Conservation (phyloP, 2,329 filamentous ascomycete species). For the Coccinonectria pachysandricola region DNA sequence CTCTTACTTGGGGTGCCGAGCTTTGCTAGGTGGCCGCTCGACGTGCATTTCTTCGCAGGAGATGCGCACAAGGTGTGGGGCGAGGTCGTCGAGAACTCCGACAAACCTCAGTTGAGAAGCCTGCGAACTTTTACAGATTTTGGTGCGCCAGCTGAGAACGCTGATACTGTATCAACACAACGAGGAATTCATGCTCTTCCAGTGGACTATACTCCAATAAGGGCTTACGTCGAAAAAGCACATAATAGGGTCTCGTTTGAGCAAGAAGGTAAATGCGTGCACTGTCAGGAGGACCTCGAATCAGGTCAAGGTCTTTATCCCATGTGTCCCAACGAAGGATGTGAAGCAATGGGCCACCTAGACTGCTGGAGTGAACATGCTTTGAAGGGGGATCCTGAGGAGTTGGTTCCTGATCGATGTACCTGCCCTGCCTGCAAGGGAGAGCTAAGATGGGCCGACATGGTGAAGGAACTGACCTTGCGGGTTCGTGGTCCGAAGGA, state of each 20-base stretch:
- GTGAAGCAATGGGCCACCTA: slow-evolving; percentile 48
- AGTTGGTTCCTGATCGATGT: slow-evolving; percentile 58
- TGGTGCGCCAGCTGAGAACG: slow-evolving; percentile 14
- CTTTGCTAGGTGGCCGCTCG: slow-evolving; percentile 75
- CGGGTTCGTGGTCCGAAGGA: slow-evolving; percentile 61
- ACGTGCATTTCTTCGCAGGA: slow-evolving; percentile 63
- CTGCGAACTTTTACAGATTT: slow-evolving; percentile 51
- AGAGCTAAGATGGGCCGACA: slow-evolving; percentile 57
- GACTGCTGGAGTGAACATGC: slow-evolving; percentile 49
- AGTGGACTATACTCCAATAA: slow-evolving; percentile 44
- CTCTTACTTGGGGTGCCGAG: slow-evolving; percentile 68
- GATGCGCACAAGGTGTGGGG: slow-evolving; percentile 64
- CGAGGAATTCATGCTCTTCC: slow-evolving; percentile 45
- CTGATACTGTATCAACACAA: slow-evolving; percentile 5
- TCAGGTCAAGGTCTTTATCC: slow-evolving; percentile 42
- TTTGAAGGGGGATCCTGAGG: slow-evolving; percentile 27
- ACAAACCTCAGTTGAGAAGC: slow-evolving; percentile 34
- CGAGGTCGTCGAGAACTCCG: slow-evolving; percentile 40
- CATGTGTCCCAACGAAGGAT: slow-evolving; percentile 43
- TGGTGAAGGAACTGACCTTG: slow-evolving; percentile 75
- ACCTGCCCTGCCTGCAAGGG: slow-evolving; percentile 60
- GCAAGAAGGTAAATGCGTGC: slow-evolving; percentile 42
- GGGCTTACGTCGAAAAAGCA: slow-evolving; percentile 44
- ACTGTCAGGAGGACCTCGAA: slow-evolving; percentile 38
- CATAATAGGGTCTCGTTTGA: slow-evolving; percentile 45